Evolutionary conservation across 192 early-diverging fungal genomes (phyloP).

Genomic region (Linnemannia elongata): DNA sequence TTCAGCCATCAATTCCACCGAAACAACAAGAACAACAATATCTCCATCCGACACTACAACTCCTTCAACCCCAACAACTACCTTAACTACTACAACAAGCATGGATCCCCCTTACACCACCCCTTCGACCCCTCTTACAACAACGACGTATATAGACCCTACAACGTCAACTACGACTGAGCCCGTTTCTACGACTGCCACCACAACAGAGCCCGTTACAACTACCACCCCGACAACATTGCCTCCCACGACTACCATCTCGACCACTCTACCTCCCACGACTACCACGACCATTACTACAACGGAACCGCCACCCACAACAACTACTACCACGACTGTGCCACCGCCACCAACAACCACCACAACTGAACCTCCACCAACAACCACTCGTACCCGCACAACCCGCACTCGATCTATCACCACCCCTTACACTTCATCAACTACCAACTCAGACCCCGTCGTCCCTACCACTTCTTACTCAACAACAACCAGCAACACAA

Average conservation of each 20-base stretch:
- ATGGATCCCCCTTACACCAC: not conserved
- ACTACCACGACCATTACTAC: conserved; percentile 12
- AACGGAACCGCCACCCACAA: not conserved
- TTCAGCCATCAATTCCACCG: no score
- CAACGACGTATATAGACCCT: not conserved
- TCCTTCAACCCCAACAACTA: not conserved
- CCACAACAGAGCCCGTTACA: conserved; percentile 1
- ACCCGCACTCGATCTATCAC: not conserved
- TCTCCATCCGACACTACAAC: not conserved
- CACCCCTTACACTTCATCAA: not conserved
- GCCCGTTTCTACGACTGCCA: not conserved
- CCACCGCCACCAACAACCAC: not conserved
- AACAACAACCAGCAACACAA: conserved; percentile 3
- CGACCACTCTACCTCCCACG: not conserved
- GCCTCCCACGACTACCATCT: not conserved
- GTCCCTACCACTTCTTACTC: not conserved
- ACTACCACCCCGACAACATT: conserved; percentile 7
- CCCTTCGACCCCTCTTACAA: not conserved
- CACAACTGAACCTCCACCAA: not conserved
- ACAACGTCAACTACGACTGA: not conserved
- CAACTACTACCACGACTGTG: not conserved
- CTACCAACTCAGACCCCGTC: not conserved
- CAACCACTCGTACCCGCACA: not conserved
- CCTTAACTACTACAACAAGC: not conserved
- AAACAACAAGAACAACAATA: no score